Conservation (phyloP, 139 green algal species). For the Chlorella sp. region DNA sequence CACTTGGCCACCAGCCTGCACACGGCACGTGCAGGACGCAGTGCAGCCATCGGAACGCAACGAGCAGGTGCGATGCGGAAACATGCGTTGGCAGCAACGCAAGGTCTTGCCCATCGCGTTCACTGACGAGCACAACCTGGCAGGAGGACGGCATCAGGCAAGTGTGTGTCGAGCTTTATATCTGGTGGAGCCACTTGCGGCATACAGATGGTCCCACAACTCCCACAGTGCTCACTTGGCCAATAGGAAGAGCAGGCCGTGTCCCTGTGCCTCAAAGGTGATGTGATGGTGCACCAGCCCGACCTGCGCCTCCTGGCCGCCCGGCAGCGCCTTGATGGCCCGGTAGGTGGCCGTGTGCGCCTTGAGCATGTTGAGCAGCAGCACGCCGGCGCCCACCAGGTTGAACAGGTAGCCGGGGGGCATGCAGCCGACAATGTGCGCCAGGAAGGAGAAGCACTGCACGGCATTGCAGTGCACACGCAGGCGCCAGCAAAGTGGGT, state of each 20-base stretch:
- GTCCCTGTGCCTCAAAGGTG: constrained; percentile 33
- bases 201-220: too few relatives aligned
- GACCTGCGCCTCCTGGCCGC: constrained; percentile 25
- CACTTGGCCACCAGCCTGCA: constrained; percentile 23
- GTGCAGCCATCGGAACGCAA: too few relatives aligned
- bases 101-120: neutral
- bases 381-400: constrained; percentile 13
- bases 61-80: too few relatives aligned
- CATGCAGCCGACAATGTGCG: constrained; percentile 62
- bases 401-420: constrained; percentile 53
- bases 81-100: too few relatives aligned
- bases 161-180: too few relatives aligned
- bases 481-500: too few relatives aligned
- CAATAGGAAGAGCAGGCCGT: constrained; percentile 10
- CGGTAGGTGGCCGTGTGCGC: constrained; percentile 41
- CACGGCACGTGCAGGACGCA: too few relatives aligned
- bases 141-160: too few relatives aligned
- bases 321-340: constrained; percentile 18
- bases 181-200: too few relatives aligned
- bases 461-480: neutral
- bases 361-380: constrained; percentile 30
- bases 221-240: constrained; percentile 25
- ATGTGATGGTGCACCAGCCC: constrained; percentile 63
- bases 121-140: too few relatives aligned
- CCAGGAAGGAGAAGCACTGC: constrained; percentile 51